Base-by-base conservation (phyloP, 257 asterid species). In the Lavandula angustifolia region DNA sequence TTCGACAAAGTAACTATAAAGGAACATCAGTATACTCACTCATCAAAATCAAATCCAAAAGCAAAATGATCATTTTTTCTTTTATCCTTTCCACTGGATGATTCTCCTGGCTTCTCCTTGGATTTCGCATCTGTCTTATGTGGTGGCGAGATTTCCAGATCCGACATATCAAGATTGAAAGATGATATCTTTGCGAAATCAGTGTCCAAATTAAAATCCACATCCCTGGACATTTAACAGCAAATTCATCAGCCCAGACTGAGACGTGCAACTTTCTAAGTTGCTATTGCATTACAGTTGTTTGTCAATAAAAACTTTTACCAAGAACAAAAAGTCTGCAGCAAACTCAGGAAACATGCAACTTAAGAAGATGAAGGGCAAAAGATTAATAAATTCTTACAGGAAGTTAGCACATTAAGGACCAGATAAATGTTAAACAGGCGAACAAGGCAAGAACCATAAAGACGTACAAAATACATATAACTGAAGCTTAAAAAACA, bases 141-240 rank as follows among this genome's bases (percentile, higher is more conserved):
- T 34, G 96, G 91, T 50, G 85, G 78, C 51, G 96, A 85, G 71
- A 85, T 78, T 73, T 82, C 98, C 64, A 89, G 71, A 74, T 87
- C 95, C 38, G 96, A 46, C 80, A 89, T 82, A 80, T 89, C 99
- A 72, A 92, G 60, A 53, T 82, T 79, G 86, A 87, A 89, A 41
- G 96, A 87, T 31, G 95, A 40, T 9, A 92, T 53, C 76, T 89
- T 92, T 40, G 92, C 97, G 51, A 89, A 92, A 72, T 83, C 94
- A 76, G 79, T 84, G 71, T 85, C 95, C 75, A 89, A 82, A 69
- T 79, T 80, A 71, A 92, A 92, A 74, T 92, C 96, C 82, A 87
- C 75, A 68, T 87, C 90, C 94, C 99, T 92, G 91, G 67, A 77
- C 66, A 41, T 59, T 71, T 5, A 34, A 22, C 53, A 73, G 64